A percentile compares a stretch with the other conserved stretches of the same genome.
Evolutionary conservation across 768 basidiomycete genomes (phyloP).

Genomic region (Suillus americanus): DNA sequence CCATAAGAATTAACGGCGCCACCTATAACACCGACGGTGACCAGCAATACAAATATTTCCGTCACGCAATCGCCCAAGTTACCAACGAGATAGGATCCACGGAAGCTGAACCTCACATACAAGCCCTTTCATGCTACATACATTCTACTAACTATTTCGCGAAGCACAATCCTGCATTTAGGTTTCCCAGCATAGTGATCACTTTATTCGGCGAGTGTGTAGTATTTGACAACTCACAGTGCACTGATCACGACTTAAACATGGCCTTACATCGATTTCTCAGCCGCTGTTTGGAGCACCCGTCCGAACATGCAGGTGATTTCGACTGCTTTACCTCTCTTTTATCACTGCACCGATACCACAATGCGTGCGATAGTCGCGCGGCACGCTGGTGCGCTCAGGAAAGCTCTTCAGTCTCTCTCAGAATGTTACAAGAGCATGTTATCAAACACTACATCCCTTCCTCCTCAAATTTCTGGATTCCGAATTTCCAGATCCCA

Average conservation of each 20-base stretch:
- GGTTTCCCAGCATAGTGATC: neutral
- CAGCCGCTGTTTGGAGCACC: slow-evolving; percentile 24
- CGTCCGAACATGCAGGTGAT: slow-evolving; percentile 26
- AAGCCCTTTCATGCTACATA: neutral
- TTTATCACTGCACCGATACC: slow-evolving; percentile 22
- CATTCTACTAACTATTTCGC: neutral
- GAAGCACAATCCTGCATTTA: neutral
- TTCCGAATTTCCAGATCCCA: neutral
- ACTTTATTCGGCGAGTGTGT: neutral
- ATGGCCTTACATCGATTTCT: slow-evolving; percentile 28
- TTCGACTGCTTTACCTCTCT: slow-evolving; percentile 22
- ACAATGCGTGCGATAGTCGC: slow-evolving; percentile 14
- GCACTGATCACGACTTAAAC: neutral
- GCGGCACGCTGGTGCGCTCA: slow-evolving; percentile 25
- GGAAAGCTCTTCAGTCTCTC: slow-evolving; percentile 23
- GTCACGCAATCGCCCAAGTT: neutral
- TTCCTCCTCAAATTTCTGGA: neutral
- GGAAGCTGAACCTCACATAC: neutral
- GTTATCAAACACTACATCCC: neutral
- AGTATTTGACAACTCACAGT: neutral
- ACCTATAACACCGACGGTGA: no score
- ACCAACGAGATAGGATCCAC: neutral
- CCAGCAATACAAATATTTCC: no score
- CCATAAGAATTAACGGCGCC: neutral
- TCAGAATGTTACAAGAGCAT: slow-evolving; percentile 19